phyloP scores from a whole-genome alignment of 2,329 filamentous ascomycete genomes.

The Talaromyces sp. region DNA sequence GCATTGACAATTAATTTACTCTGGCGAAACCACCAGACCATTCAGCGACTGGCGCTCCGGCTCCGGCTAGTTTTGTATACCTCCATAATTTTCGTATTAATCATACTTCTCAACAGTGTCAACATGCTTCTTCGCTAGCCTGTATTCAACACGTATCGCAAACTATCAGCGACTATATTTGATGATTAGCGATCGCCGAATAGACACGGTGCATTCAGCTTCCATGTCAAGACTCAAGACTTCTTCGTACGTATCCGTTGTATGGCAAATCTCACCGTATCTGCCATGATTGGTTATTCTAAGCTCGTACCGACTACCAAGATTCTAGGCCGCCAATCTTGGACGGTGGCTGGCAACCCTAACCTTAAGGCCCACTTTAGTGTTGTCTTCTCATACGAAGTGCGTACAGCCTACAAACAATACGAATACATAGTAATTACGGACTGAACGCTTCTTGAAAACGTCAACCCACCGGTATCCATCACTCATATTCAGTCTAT shows the following conservation, averaged over 20 bases:
- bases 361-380: constrained; percentile 5
- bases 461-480: not conserved
- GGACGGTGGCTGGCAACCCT: constrained; percentile 9
- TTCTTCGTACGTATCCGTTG: not conserved
- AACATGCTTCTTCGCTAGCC: not conserved
- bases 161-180: not conserved
- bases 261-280: not conserved
- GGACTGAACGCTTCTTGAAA: not conserved
- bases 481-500: not conserved
- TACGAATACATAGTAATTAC: not conserved
- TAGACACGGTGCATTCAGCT: not conserved
- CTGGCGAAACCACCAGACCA: not conserved
- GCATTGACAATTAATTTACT: not conserved
- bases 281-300: not conserved
- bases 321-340: not conserved
- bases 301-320: not conserved
- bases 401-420: not conserved
- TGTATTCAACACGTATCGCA: not conserved
- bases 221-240: not conserved
- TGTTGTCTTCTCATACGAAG: not conserved
- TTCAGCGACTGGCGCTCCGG: not conserved
- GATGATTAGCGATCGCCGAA: not conserved
- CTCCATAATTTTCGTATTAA: not conserved
- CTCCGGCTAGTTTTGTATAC: not conserved
- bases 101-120: too few species aligned